phyloP scores from a whole-genome alignment of 305 asterid species.

The Stenogyne calaminthoides region DNA sequence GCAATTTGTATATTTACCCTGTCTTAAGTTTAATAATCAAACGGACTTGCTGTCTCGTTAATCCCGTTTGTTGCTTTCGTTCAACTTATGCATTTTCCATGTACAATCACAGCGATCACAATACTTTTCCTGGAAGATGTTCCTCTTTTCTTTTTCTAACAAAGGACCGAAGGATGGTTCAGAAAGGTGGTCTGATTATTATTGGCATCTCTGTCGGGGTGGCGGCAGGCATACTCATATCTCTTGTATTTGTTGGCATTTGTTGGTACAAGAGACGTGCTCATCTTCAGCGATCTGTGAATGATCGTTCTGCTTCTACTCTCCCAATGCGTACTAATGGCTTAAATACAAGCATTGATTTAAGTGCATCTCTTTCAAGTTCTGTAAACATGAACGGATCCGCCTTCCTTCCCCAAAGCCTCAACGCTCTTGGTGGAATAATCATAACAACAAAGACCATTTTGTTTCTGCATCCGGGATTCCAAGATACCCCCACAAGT shows the following conservation, averaged over 20 bases:
- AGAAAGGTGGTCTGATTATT: conserved; percentile 63
- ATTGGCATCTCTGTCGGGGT: conserved; percentile 83
- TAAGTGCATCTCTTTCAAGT: conserved; percentile 66
- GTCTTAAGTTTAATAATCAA: neutral
- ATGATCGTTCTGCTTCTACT: conserved; percentile 53
- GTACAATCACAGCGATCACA: conserved; percentile 37
- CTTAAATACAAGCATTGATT: conserved; percentile 57
- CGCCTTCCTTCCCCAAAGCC: conserved; percentile 41
- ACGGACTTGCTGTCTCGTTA: neutral
- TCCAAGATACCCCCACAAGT: conserved; percentile 87
- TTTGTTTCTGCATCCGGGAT: conserved; percentile 72
- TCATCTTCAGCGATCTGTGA: conserved; percentile 42
- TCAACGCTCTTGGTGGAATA: conserved; percentile 74
- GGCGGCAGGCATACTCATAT: conserved; percentile 67
- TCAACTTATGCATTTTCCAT: neutral
- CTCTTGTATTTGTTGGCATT: conserved; percentile 59
- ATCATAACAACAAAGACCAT: conserved; percentile 56
- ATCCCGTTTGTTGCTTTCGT: conserved; percentile 3
- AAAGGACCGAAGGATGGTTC: conserved; percentile 67
- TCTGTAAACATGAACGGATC: conserved; percentile 45
- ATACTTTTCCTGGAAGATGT: conserved; percentile 56
- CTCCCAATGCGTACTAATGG: conserved; percentile 91
- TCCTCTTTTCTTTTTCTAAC: conserved; percentile 39
- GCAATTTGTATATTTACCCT: neutral
- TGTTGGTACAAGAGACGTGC: conserved; percentile 72